phyloP scores from a whole-genome alignment of 495 filamentous ascomycete genomes.

The Trichoderma reesei region DNA sequence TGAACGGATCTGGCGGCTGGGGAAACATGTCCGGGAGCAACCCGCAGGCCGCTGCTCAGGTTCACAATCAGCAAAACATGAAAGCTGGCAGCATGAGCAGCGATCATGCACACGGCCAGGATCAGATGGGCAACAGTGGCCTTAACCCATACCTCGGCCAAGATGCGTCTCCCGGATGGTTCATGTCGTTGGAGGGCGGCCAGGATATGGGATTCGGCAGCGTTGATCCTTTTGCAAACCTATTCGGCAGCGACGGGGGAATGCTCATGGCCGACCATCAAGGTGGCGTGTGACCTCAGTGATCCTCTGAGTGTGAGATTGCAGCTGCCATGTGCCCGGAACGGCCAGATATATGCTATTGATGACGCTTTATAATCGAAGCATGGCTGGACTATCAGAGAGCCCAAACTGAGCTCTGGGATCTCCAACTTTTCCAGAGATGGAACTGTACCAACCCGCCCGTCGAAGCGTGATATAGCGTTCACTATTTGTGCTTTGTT shows the following conservation, averaged over 20 bases:
- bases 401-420: too few relatives aligned
- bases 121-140: background rate
- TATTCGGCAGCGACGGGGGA: background rate
- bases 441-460: too few relatives aligned
- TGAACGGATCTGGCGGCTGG: conserved; percentile 12
- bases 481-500: background rate
- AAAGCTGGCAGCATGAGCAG: background rate
- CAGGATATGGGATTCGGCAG: background rate
- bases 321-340: background rate
- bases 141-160: background rate
- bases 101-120: conserved; percentile 15
- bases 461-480: too few relatives aligned
- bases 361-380: too few relatives aligned
- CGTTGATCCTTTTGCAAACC: background rate
- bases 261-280: conserved; percentile 1
- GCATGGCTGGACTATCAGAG: too few relatives aligned
- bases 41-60: background rate
- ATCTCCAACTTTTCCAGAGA: too few relatives aligned
- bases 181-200: background rate
- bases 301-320: background rate
- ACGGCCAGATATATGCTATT: too few relatives aligned
- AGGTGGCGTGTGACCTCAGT: background rate
- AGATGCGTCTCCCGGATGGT: background rate
- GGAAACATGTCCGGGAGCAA: conserved; percentile 6
- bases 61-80: conserved; percentile 1